phyloP scores from a whole-genome alignment of 225 moss, liverwort and hornwort species.

The Asterella californica region DNA sequence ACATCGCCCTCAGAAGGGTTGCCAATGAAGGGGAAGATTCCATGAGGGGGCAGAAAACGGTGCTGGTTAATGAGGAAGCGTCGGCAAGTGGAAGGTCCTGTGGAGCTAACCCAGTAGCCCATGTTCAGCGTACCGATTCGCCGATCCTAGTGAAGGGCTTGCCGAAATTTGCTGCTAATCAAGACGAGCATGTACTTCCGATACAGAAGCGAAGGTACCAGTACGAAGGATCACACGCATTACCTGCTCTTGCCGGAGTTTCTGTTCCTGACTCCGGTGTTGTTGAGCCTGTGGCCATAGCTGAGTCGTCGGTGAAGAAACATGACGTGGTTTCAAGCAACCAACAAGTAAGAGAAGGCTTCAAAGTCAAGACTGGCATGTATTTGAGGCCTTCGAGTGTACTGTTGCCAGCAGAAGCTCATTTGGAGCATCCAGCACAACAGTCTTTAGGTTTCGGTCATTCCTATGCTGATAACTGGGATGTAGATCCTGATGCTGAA shows the following conservation, averaged over 20 bases:
- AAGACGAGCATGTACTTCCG: neutral
- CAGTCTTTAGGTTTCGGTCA: constrained; percentile 17
- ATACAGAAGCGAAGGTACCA: neutral
- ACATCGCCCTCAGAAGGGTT: neutral
- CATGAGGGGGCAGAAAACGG: neutral
- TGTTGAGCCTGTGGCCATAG: constrained; percentile 7
- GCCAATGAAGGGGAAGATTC: neutral
- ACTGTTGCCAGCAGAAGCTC: constrained; percentile 3
- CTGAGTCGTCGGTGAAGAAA: constrained; percentile 13
- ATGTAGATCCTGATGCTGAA: constrained; percentile 22
- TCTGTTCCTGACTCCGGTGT: constrained; percentile 11
- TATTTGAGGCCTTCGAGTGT: constrained; percentile 5
- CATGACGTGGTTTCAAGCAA: constrained; percentile 10
- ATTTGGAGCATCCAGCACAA: constrained; percentile 13
- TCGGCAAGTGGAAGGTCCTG: neutral
- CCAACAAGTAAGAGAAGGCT: neutral
- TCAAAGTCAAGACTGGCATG: constrained; percentile 4
- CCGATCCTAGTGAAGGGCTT: neutral
- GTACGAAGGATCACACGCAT: neutral
- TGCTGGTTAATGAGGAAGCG: neutral
- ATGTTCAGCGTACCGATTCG: neutral
- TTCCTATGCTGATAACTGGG: constrained; percentile 13
- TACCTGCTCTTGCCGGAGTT: constrained; percentile 10
- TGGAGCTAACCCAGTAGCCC: neutral
- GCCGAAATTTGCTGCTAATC: neutral